Percentiles rank a stretch among this genome's conserved stretches.
Conservation (phyloP, 805 yeast genomes). For the Maudiozyma saulgeensis region DNA sequence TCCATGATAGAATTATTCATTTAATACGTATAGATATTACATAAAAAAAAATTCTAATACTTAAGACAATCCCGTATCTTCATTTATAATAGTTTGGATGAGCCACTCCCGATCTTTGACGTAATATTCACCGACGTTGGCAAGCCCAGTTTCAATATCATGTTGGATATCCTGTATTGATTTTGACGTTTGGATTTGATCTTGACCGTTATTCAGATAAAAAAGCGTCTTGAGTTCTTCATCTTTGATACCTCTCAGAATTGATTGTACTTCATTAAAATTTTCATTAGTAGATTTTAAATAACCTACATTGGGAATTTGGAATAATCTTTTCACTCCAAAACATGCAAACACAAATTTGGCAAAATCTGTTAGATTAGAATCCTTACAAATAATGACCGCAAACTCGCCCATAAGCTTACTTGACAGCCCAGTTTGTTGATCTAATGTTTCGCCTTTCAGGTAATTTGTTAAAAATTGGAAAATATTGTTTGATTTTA, state of each 20-base stretch:
- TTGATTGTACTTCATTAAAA: not conserved
- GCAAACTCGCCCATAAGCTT: conserved; percentile 23
- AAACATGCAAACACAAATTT: conserved; percentile 18
- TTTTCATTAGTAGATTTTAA: not conserved
- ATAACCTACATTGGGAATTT: conserved; percentile 3
- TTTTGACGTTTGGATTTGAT: conserved; percentile 1
- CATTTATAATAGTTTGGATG: conserved; percentile 26
- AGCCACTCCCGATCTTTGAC: conserved; percentile 28
- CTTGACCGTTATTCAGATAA: conserved; percentile 12
- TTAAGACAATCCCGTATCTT: conserved; percentile 7
- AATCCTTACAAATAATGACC: conserved; percentile 31
- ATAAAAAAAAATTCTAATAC: not conserved
- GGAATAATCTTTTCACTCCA: conserved; percentile 13
- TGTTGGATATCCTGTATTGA: conserved; percentile 5
- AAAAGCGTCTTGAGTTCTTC: conserved; percentile 8
- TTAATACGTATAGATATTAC: not conserved
- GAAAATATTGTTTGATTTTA: conserved; percentile 42
- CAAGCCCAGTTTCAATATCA: not conserved
- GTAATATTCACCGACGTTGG: conserved; percentile 4
- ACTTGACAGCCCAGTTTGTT: conserved; percentile 30
- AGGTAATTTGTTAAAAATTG: conserved; percentile 34
- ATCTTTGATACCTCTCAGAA: not conserved
- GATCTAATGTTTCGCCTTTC: conserved; percentile 22
- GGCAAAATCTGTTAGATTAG: conserved; percentile 20
- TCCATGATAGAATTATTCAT: not conserved